Evolutionary conservation across 192 early-diverging fungal genomes (phyloP), one percentile per base, ranked within the genome.

Genomic region (Backusella circina): DNA sequence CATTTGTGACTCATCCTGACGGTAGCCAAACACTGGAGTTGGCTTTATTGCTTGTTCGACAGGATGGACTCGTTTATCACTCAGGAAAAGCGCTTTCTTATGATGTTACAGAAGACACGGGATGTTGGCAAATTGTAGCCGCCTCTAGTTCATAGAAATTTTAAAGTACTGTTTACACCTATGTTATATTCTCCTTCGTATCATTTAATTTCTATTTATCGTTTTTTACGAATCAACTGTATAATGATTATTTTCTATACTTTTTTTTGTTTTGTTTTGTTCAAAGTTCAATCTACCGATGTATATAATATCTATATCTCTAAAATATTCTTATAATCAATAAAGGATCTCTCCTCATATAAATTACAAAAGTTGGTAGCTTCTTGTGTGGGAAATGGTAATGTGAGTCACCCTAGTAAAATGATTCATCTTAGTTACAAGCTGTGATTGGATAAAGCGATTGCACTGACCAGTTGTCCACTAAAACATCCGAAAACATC

Each of bases 51-150:
- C 72, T 81, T 70, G 80, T 77, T 9, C 71, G 80, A 23, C 35
- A 73, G 21, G 79, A 81, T 65, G 79, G 79, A 23, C n/a, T 81
- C 2, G 79, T 77, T 33, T 81, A 77, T 51, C 75, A 77, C 12
- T 76, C 79, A 26, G 75, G 79, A 10, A 76, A 73, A 70, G 67
- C 71, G 18, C 33, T 81, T 6, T 38, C 36, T 8, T 81, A 67
- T 64, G 44, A 61, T 44, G 54, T 61, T 61, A 61, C 54, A 13
- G 54, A 61, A 28, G 26, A 61, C 23, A 61, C 23, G 10, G 54
- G 54, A 61, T 61, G 54, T 28, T 61, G 54, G 54, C 54, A 61
- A 4, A 61, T 61, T 61, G 54, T 61, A 61, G 54, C 54, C 26
- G 54, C 54, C 21, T 28, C 54, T 28, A 61, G 54, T 26, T 61